phyloP scores from a whole-genome alignment of 257 asterid genomes.

The Plantago ovata region DNA sequence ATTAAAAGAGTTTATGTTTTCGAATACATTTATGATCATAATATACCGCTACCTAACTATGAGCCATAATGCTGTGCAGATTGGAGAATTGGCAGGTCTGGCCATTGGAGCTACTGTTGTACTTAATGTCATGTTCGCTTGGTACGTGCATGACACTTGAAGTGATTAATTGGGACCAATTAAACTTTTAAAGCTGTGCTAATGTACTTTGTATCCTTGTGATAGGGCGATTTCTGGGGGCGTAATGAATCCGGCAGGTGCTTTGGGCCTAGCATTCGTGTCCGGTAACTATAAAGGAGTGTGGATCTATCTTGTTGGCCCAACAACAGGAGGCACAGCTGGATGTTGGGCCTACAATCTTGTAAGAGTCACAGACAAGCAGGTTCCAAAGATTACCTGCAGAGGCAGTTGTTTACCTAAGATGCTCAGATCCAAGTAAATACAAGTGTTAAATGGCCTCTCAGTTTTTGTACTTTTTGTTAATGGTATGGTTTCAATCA shows the following conservation, averaged over 20 bases:
- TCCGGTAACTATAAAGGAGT: conserved; percentile 2
- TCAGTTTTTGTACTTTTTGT: too few relatives aligned
- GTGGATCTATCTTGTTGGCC: conserved; percentile 5
- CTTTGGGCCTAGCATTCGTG: conserved; percentile 3
- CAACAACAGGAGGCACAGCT: neutral
- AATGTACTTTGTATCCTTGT: neutral
- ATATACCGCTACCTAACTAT: too few relatives aligned
- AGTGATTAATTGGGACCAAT: too few relatives aligned
- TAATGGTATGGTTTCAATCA: too few relatives aligned
- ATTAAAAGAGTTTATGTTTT: too few relatives aligned
- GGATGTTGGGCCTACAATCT: conserved; percentile 7
- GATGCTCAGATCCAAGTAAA: too few relatives aligned
- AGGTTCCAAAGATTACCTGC: neutral
- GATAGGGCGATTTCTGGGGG: conserved; percentile 6
- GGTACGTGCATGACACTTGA: conserved; percentile 32
- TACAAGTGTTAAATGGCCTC: too few relatives aligned
- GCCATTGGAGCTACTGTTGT: conserved; percentile 86
- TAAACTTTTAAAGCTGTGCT: neutral
- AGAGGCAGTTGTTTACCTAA: neutral
- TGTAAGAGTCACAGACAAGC: neutral
- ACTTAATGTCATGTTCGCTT: conserved; percentile 83
- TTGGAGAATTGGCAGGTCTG: conserved; percentile 93
- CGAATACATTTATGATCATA: too few relatives aligned
- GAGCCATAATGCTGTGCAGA: conserved; percentile 27
- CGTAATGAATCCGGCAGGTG: conserved; percentile 9